A percentile compares a stretch with the other conserved stretches of the same genome.
phyloP scores from a whole-genome alignment of 129 eudicot genomes.

The Glebionis coronaria region DNA sequence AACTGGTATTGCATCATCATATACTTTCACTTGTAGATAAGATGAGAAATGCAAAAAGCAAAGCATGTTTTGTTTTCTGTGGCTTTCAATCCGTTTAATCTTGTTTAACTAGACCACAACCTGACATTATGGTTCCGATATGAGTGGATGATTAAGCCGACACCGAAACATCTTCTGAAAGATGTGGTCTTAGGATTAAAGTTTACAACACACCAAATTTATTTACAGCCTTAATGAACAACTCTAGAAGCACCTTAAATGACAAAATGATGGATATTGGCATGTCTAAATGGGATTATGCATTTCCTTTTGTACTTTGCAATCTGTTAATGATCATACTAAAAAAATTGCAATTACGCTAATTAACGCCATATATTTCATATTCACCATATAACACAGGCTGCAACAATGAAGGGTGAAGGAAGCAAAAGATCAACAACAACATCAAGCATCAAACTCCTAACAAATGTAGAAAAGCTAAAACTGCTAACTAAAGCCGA shows the following conservation, averaged over 20 bases:
- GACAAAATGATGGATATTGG: neutral
- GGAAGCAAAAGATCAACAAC: conserved; percentile 20
- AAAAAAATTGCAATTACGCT: neutral
- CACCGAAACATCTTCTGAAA: too few relatives aligned
- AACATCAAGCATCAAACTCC: conserved; percentile 51
- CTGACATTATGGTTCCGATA: too few relatives aligned
- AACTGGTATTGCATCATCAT: too few relatives aligned
- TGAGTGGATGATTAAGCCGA: too few relatives aligned
- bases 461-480: conserved; percentile 79
- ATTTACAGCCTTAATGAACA: neutral
- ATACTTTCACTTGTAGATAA: too few relatives aligned
- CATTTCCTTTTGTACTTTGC: neutral
- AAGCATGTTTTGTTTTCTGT: too few relatives aligned
- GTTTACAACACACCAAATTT: neutral
- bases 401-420: conserved; percentile 41
- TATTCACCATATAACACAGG: conserved; percentile 26
- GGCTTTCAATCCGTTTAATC: too few relatives aligned
- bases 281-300: neutral
- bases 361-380: conserved; percentile 7
- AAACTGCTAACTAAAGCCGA: conserved; percentile 91
- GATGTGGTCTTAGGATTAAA: neutral
- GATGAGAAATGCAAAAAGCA: too few relatives aligned
- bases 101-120: too few relatives aligned
- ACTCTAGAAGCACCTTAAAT: too few relatives aligned
- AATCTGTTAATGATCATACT: neutral